These are phyloP conservation scores for Babesia gibsoni DNA, from an alignment of 169 alveolate species.

Conservation along the genomic window DNA sequence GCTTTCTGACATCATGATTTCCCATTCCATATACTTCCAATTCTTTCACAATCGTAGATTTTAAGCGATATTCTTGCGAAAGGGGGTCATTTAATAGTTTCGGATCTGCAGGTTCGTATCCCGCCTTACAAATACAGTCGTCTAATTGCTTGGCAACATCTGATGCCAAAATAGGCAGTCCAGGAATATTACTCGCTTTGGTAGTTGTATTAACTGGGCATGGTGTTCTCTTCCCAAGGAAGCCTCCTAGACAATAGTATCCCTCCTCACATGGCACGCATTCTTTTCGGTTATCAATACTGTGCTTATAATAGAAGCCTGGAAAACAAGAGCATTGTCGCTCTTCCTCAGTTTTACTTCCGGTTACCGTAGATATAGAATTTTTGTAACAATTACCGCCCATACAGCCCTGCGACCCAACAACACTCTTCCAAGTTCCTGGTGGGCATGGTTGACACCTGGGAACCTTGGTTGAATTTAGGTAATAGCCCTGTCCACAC, in stretches of 20 bases:
- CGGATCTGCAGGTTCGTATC: slow-evolving; percentile 49
- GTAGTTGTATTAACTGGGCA: slow-evolving; percentile 74
- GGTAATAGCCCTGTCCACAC: slow-evolving; percentile 79
- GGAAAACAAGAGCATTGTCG: slow-evolving; percentile 63
- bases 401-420: slow-evolving; percentile 63
- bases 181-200: neutral
- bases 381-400: slow-evolving; percentile 68
- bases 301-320: slow-evolving; percentile 68
- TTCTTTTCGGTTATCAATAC: slow-evolving; percentile 55
- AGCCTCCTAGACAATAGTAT: slow-evolving; percentile 71
- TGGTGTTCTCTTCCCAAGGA: slow-evolving; percentile 42
- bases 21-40: neutral
- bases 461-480: neutral
- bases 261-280: slow-evolving; percentile 74
- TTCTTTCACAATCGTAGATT: neutral
- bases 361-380: slow-evolving; percentile 55
- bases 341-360: slow-evolving; percentile 73
- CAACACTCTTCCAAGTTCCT: slow-evolving; percentile 76
- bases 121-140: slow-evolving; percentile 74
- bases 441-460: slow-evolving; percentile 67
- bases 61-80: slow-evolving; percentile 11
- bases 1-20: slow-evolving; percentile 1
- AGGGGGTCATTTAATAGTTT: neutral
- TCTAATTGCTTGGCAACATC: slow-evolving; percentile 45
- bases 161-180: neutral